Conservation (phyloP, 805 yeast species). For the Kodamaea leandrae region DNA sequence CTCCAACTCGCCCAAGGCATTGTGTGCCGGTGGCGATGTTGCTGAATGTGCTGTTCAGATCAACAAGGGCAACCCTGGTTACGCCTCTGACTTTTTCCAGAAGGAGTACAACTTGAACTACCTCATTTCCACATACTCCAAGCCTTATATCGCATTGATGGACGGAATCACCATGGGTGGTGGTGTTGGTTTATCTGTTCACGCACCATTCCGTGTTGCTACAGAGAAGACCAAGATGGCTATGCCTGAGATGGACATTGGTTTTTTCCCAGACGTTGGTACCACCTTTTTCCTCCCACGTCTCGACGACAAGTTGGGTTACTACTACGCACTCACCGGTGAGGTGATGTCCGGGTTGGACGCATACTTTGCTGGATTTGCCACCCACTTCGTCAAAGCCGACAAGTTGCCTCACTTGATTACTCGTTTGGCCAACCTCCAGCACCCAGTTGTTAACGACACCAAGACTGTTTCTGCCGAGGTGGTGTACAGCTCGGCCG, state of each 20-base stretch:
- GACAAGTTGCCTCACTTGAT: slow-evolving; percentile 60
- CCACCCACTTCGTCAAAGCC: slow-evolving; percentile 84
- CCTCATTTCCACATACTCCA: slow-evolving; percentile 73
- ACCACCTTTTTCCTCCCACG: slow-evolving; percentile 85
- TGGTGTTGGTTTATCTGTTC: slow-evolving; percentile 89
- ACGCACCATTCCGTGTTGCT: slow-evolving; percentile 90
- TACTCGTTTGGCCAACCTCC: slow-evolving; percentile 62
- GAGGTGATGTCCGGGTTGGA: slow-evolving; percentile 74
- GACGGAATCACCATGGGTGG: slow-evolving; percentile 98
- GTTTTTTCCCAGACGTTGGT: slow-evolving; percentile 95
- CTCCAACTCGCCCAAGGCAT: slow-evolving; percentile 64
- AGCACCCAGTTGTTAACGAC: slow-evolving; percentile 38
- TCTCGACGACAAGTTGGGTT: slow-evolving; percentile 78
- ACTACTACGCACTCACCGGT: slow-evolving; percentile 85
- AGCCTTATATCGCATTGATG: slow-evolving; percentile 83
- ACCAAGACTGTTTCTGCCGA: slow-evolving; percentile 23
- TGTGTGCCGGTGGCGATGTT: slow-evolving; percentile 97
- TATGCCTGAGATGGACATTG: slow-evolving; percentile 98
- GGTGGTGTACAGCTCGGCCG: slow-evolving; percentile 26
- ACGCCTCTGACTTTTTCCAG: slow-evolving; percentile 66
- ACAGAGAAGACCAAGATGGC: slow-evolving; percentile 89
- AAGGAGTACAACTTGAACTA: slow-evolving; percentile 80
- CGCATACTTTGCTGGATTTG: slow-evolving; percentile 77
- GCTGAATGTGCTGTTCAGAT: slow-evolving; percentile 70
- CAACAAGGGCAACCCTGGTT: slow-evolving; percentile 40